Conservation (phyloP, 495 filamentous ascomycete genomes). For the Neurospora sp. region DNA sequence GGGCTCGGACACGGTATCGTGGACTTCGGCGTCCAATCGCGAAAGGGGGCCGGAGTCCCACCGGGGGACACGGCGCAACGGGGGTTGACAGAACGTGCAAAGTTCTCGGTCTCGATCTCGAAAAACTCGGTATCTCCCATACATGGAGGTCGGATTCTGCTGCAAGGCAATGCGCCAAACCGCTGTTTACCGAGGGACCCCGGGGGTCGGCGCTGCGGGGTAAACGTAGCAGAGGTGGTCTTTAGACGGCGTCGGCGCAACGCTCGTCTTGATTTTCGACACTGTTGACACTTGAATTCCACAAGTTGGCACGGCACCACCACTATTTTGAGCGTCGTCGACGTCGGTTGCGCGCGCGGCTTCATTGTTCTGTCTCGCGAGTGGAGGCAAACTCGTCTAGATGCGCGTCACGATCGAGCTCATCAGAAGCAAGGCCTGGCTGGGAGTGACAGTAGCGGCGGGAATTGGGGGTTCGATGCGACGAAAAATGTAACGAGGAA, state of each 20-base stretch:
- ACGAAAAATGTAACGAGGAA: constrained; percentile 7
- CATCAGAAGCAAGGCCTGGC: background rate
- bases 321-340: constrained; percentile 19
- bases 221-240: constrained; percentile 2
- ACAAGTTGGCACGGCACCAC: background rate
- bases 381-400: background rate
- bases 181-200: background rate
- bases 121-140: background rate
- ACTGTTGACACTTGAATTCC: background rate
- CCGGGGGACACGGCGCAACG: constrained; percentile 8
- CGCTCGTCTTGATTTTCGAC: background rate
- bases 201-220: constrained; percentile 15
- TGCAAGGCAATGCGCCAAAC: background rate
- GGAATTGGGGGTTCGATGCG: background rate
- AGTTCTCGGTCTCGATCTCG: background rate
- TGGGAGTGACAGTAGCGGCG: background rate
- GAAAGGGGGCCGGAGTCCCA: constrained; percentile 7
- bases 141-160: background rate
- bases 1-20: background rate
- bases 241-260: background rate
- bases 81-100: background rate
- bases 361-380: constrained; percentile 37
- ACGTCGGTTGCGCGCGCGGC: constrained; percentile 28
- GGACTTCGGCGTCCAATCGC: background rate
- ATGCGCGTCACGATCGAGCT: background rate